Conservation (phyloP, 2,329 filamentous ascomycete species). For the Alternaria sp. region DNA sequence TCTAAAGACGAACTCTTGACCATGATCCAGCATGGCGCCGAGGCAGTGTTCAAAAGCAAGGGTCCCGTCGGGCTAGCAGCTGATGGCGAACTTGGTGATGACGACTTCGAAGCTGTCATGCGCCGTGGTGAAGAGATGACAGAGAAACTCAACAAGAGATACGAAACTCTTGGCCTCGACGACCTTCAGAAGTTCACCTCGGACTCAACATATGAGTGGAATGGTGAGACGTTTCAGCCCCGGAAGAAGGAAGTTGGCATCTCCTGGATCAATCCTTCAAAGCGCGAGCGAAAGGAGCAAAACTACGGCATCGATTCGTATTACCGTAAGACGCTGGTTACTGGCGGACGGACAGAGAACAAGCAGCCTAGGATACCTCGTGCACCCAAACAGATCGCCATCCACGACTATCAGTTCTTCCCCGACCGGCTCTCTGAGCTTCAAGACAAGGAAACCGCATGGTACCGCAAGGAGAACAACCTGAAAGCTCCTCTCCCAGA, state of each 20-base stretch:
- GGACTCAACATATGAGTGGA: conserved; percentile 98
- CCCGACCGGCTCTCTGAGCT: conserved; percentile 82
- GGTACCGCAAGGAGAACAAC: conserved; percentile 92
- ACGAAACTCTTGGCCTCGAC: conserved; percentile 95
- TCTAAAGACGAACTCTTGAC: conserved; percentile 95
- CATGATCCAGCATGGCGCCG: conserved; percentile 99
- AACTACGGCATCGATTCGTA: conserved; percentile 99
- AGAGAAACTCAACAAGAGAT: conserved; percentile 88
- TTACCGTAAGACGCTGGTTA: conserved; percentile 89
- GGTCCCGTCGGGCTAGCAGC: conserved; percentile 68
- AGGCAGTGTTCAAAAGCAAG: conserved; percentile 84
- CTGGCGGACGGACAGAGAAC: conserved; percentile 78
- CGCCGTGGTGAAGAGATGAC: conserved; percentile 87
- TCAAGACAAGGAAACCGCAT: conserved; percentile 95
- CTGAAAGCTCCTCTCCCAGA: conserved; percentile 93
- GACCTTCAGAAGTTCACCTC: conserved; percentile 98
- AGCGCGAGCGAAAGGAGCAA: conserved; percentile 97
- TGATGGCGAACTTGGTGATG: conserved; percentile 74
- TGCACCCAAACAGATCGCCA: conserved; percentile 87
- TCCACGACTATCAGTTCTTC: conserved; percentile 98
- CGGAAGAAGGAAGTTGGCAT: conserved; percentile 85
- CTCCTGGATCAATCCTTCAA: conserved; percentile 97
- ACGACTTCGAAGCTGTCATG: conserved; percentile 90
- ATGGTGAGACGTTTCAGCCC: conserved; percentile 92
- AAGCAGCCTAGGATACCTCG: conserved; percentile 95